phyloP scores from a whole-genome alignment of 2,329 filamentous ascomycete species.

The Fusarium sp. region DNA sequence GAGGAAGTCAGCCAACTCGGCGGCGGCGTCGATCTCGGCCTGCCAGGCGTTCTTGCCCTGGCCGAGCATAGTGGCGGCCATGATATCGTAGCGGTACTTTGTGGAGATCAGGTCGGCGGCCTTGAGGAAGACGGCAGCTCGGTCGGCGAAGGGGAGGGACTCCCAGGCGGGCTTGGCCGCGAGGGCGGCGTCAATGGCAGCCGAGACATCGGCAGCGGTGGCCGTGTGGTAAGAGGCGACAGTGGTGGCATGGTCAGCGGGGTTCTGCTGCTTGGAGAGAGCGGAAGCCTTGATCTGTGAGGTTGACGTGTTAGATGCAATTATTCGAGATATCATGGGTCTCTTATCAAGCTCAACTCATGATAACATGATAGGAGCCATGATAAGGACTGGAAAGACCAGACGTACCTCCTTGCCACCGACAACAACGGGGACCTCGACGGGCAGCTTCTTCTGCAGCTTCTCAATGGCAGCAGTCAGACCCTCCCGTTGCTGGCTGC shows the following conservation, averaged over 20 bases:
- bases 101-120: slow-evolving; percentile 87
- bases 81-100: slow-evolving; percentile 96
- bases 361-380: background rate
- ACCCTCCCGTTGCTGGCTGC: slow-evolving; percentile 77
- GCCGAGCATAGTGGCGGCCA: slow-evolving; percentile 94
- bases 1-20: slow-evolving; percentile 91
- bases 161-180: slow-evolving; percentile 90
- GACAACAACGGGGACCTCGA: slow-evolving; percentile 83
- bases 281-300: slow-evolving; percentile 70
- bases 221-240: slow-evolving; percentile 89
- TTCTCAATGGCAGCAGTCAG: slow-evolving; percentile 76
- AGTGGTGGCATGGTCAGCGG: slow-evolving; percentile 76
- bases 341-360: background rate
- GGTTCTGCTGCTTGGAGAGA: slow-evolving; percentile 77
- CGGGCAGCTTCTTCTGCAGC: slow-evolving; percentile 71
- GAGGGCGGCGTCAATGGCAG: slow-evolving; percentile 83
- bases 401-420: slow-evolving; percentile 76
- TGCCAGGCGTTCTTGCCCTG: slow-evolving; percentile 99
- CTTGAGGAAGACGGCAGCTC: slow-evolving; percentile 93
- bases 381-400: background rate
- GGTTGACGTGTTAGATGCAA: slow-evolving; percentile 15
- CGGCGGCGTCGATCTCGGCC: slow-evolving; percentile 96
- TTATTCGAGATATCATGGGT: background rate
- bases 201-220: slow-evolving; percentile 74
- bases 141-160: slow-evolving; percentile 83